These are phyloP conservation scores for Pseudotsuga menziesii DNA, from an alignment of 75 land plant species.

Conservation along the genomic window DNA sequence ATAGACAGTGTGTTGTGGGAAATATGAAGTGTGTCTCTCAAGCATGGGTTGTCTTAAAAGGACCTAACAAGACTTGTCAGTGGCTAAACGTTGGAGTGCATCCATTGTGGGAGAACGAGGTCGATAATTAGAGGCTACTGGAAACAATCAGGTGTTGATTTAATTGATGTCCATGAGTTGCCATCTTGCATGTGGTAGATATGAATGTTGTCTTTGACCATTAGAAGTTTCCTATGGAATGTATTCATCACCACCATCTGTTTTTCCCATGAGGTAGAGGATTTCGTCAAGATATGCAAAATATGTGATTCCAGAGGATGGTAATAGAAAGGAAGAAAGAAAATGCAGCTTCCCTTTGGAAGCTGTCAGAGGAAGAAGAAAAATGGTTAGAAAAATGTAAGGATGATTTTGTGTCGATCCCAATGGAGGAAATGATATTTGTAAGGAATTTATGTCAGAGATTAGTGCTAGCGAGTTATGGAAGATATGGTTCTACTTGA, in stretches of 20 bases:
- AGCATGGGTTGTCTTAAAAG: no score
- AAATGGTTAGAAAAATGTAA: constrained; percentile 87
- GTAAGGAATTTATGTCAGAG: no score
- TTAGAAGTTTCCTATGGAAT: constrained; percentile 88
- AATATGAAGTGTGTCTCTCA: no score
- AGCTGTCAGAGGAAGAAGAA: constrained; percentile 87
- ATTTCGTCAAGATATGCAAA: constrained; percentile 23
- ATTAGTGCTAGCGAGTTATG: no score
- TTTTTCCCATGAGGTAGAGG: constrained; percentile 54
- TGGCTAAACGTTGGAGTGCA: constrained; percentile 61
- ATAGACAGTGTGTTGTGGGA: neutral
- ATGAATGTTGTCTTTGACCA: constrained; percentile 87
- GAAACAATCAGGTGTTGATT: constrained; percentile 98
- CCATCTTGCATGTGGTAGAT: constrained; percentile 97
- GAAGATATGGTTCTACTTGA: no score
- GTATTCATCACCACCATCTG: constrained; percentile 58
- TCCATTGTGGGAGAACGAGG: constrained; percentile 79
- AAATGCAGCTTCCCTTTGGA: constrained; percentile 49
- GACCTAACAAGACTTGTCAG: constrained; percentile 3
- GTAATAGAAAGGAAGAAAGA: constrained; percentile 45
- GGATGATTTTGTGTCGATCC: no score
- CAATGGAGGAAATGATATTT: no score
- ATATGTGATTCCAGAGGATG: constrained; percentile 49
- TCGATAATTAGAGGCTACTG: no score
- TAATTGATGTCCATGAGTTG: constrained; percentile 93